Percentiles rank a stretch among this genome's conserved stretches.
Evolutionary conservation across 1,284 basidiomycete species (phyloP).

Genomic region (Blastosporella zonata): DNA sequence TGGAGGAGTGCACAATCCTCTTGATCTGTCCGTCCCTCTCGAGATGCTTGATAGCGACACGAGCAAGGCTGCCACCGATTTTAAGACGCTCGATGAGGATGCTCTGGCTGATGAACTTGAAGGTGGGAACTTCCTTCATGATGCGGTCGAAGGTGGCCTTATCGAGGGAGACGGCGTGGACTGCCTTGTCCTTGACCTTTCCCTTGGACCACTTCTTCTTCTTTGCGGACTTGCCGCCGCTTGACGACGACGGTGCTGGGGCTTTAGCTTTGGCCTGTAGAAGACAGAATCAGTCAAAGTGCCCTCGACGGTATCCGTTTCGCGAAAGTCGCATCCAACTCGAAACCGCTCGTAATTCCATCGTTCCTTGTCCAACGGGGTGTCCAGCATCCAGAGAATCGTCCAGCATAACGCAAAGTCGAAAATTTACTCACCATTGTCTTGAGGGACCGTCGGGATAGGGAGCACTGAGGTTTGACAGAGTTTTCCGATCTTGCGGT

Average conservation of each 20-base stretch:
- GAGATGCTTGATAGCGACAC: slow-evolving; percentile 90
- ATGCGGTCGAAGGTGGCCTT: slow-evolving; percentile 92
- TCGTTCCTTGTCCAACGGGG: slow-evolving; percentile 7
- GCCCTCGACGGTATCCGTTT: slow-evolving; percentile 8
- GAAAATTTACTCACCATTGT: slow-evolving; percentile 36
- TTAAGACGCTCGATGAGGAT: slow-evolving; percentile 98
- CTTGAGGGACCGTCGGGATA: slow-evolving; percentile 36
- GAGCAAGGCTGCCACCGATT: slow-evolving; percentile 94
- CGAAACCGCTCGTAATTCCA: slow-evolving; percentile 3
- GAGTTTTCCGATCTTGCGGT: slow-evolving; percentile 18
- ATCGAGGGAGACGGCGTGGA: slow-evolving; percentile 92
- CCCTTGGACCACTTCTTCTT: slow-evolving; percentile 99
- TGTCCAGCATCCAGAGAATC: slow-evolving; percentile 6
- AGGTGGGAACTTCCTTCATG: slow-evolving; percentile 99
- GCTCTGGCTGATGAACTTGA: slow-evolving; percentile 97
- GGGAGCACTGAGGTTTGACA: slow-evolving; percentile 23
- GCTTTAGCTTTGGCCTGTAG: slow-evolving; percentile 78
- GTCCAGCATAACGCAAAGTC: slow-evolving; percentile 10
- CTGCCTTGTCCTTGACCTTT: slow-evolving; percentile 99
- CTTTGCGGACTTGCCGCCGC: slow-evolving; percentile 84
- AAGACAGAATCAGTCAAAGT: slow-evolving; percentile 9
- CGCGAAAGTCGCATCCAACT: slow-evolving; percentile 32
- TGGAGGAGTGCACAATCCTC: slow-evolving; percentile 93
- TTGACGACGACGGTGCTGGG: slow-evolving; percentile 52
- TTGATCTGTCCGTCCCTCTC: slow-evolving; percentile 97